Conservation (phyloP, 768 basidiomycete species). For the Cystobasidium onofrii region DNA sequence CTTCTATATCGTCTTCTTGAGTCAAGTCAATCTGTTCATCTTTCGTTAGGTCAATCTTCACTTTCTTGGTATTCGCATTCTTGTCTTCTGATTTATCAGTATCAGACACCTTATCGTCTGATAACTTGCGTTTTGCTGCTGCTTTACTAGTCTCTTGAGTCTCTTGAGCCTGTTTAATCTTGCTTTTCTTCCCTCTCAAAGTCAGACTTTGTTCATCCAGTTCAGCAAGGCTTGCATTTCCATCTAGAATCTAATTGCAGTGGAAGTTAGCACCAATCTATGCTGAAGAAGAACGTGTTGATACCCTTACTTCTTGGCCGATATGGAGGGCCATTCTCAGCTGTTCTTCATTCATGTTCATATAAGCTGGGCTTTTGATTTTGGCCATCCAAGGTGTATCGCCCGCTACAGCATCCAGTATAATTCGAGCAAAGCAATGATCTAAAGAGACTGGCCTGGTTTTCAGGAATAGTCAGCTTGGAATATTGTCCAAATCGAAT, state of each 20-base stretch:
- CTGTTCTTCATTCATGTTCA: constrained; percentile 12
- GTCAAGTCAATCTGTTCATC: background rate
- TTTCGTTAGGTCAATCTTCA: background rate
- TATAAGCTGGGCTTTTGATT: constrained; percentile 20
- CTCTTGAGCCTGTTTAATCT: background rate
- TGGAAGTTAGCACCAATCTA: background rate
- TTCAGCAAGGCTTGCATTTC: constrained; percentile 1
- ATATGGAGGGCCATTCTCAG: background rate
- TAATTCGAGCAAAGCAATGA: constrained; percentile 30
- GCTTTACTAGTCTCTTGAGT: background rate
- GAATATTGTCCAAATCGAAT: too few species aligned
- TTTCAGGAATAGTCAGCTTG: background rate
- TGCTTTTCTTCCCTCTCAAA: constrained; percentile 24
- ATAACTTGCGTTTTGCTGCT: background rate
- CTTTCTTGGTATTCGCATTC: background rate
- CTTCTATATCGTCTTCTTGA: background rate
- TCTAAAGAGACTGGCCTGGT: constrained; percentile 21
- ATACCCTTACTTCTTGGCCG: constrained; percentile 11
- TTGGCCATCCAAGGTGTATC: constrained; percentile 22
- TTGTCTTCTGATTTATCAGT: background rate
- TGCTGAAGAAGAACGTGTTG: background rate
- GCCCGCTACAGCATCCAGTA: constrained; percentile 18
- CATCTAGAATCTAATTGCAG: constrained; percentile 5
- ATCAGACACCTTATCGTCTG: background rate
- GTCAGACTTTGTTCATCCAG: constrained; percentile 19